Conservation (phyloP, 202 grass and related monocot genomes). For the Setaria viridis region DNA sequence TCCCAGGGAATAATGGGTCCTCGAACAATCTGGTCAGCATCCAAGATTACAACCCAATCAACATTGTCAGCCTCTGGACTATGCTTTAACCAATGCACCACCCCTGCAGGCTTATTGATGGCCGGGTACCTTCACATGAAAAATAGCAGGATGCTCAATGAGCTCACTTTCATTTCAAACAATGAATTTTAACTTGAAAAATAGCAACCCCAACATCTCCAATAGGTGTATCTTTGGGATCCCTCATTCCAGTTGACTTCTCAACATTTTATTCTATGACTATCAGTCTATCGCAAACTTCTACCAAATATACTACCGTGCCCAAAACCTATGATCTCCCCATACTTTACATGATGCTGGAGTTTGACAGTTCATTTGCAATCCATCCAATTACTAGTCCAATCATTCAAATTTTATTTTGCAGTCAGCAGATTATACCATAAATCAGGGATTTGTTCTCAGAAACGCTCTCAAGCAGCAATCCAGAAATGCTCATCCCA, state of each 20-base stretch:
- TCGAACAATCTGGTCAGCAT: conserved; percentile 93
- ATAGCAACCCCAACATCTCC: neutral
- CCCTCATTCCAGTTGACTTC: neutral
- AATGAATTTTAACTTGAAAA: conserved; percentile 2
- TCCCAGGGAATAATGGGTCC: conserved; percentile 93
- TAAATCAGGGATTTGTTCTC: neutral
- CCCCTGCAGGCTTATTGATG: conserved; percentile 92
- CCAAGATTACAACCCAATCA: conserved; percentile 93
- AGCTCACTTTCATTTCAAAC: conserved; percentile 11
- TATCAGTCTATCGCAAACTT: neutral
- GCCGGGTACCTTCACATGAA: conserved; percentile 78
- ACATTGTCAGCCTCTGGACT: conserved; percentile 81
- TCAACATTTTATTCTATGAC: neutral
- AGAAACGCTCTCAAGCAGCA: neutral
- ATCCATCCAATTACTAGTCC: neutral
- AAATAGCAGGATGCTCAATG: conserved; percentile 24
- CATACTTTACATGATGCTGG: neutral
- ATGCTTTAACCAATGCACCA: conserved; percentile 90
- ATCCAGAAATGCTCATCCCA: neutral
- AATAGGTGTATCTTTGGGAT: conserved; percentile 6
- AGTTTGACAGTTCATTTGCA: neutral
- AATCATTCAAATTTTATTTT: neutral
- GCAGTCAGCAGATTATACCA: neutral
- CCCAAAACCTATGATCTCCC: neutral
- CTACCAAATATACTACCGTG: neutral